Percentiles rank a stretch among this genome's conserved stretches.
These are phyloP conservation scores for Staphylotrichum tortipilum DNA, from an alignment of 495 filamentous ascomycete genomes.

Conservation along the genomic window DNA sequence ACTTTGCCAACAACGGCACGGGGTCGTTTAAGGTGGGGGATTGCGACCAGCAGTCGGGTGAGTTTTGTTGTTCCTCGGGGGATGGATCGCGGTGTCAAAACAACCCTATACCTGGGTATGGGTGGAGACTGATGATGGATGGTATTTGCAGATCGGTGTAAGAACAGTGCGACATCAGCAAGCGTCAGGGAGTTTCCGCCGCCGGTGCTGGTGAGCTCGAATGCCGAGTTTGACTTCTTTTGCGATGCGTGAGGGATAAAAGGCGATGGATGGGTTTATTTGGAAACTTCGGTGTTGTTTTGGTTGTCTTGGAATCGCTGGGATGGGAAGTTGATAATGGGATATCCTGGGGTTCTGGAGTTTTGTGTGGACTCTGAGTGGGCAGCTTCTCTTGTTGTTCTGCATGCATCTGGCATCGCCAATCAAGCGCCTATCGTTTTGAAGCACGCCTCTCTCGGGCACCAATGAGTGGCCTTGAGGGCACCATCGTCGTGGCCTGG, in stretches of 20 bases:
- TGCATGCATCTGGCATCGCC: not conserved
- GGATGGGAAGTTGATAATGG: not conserved
- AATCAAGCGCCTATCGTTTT: not conserved
- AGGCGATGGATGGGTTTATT: not conserved
- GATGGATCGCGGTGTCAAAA: too few relatives aligned
- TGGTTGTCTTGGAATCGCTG: too few relatives aligned
- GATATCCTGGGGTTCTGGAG: not conserved
- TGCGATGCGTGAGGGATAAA: conserved; percentile 25
- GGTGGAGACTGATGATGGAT: not conserved
- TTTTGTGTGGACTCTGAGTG: not conserved
- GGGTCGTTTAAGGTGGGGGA: conserved; percentile 23
- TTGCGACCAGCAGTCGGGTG: conserved; percentile 33
- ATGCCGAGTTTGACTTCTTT: conserved; percentile 30
- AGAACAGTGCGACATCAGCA: conserved; percentile 15
- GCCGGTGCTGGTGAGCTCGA: conserved; percentile 23
- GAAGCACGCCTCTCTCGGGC: conserved; percentile 2
- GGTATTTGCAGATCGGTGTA: conserved; percentile 22
- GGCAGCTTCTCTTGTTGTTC: not conserved
- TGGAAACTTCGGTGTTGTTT: not conserved
- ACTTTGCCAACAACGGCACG: conserved; percentile 22
- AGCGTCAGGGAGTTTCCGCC: conserved; percentile 17
- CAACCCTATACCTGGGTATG: too few relatives aligned
- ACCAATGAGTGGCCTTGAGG: too few relatives aligned
- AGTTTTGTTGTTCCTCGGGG: conserved; percentile 5
- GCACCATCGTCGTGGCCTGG: not conserved